Conservation (phyloP, 208 protist species). For the Strigomonas culicis region DNA sequence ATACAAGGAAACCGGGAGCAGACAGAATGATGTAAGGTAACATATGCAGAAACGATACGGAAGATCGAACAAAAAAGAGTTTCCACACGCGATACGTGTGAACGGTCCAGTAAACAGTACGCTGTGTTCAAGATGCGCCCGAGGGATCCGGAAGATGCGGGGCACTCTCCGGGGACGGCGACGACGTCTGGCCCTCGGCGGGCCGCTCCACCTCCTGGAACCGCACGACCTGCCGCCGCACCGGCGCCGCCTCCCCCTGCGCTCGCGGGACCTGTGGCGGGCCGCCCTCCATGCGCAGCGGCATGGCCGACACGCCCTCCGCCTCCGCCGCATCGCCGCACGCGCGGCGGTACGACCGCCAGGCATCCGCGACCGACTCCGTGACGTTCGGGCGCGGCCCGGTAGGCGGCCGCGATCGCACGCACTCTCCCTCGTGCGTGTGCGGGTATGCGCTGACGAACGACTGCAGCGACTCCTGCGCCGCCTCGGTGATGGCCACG, state of each 20-base stretch:
- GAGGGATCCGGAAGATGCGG: too few relatives aligned
- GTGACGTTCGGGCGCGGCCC: not conserved
- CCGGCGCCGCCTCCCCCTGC: not conserved
- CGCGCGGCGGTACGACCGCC: not conserved
- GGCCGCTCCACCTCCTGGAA: not conserved
- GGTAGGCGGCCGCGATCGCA: not conserved
- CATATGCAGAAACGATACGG: not conserved
- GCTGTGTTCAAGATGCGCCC: too few relatives aligned
- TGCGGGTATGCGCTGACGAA: not conserved
- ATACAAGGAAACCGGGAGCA: not conserved
- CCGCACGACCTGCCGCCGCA: not conserved
- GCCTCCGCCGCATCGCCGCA: too few relatives aligned
- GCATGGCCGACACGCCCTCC: conserved; percentile 1
- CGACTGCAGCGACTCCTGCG: conserved; percentile 6
- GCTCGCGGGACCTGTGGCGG: not conserved
- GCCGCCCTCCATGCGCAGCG: conserved; percentile 4
- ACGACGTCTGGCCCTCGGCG: not conserved
- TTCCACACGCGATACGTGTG: not conserved
- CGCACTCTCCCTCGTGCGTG: not conserved
- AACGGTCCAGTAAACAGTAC: not conserved
- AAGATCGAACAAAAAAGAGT: not conserved
- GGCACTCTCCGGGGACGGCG: too few relatives aligned
- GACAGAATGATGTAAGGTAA: not conserved
- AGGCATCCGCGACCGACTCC: conserved; percentile 1
- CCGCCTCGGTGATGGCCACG: not conserved